phyloP scores from a whole-genome alignment of 257 asterid species.

The Nicotiana knightiana region DNA sequence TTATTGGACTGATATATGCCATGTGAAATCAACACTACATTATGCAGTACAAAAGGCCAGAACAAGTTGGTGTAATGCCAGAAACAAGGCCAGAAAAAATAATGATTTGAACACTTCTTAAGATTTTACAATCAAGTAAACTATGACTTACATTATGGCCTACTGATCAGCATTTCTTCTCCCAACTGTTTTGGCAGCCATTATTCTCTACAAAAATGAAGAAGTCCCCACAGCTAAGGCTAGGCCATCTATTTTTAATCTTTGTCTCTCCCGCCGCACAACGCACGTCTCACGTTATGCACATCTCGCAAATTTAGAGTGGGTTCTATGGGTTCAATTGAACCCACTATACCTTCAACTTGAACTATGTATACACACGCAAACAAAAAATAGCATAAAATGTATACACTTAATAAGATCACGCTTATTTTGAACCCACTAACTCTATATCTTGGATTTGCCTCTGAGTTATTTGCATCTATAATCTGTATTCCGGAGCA shows the following conservation, averaged over 20 bases:
- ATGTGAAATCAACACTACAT: not conserved
- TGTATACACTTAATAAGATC: not conserved
- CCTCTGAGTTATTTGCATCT: not conserved
- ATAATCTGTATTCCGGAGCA: not conserved
- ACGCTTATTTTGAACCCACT: not conserved
- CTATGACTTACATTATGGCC: slow-evolving; percentile 7
- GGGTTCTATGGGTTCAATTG: not conserved
- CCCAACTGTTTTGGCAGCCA: slow-evolving; percentile 32
- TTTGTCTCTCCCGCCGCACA: not conserved
- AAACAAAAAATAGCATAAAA: not conserved
- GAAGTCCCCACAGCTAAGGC: slow-evolving; percentile 30
- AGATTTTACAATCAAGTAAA: not conserved
- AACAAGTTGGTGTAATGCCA: not conserved
- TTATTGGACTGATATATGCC: not conserved
- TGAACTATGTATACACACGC: slow-evolving; percentile 8
- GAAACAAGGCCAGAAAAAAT: not conserved
- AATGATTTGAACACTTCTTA: slow-evolving; percentile 2
- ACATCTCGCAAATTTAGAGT: not conserved
- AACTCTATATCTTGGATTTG: not conserved
- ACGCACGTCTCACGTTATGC: not conserved
- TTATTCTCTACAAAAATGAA: slow-evolving; percentile 52
- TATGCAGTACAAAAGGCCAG: not conserved
- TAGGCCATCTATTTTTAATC: slow-evolving; percentile 3
- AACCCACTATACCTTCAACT: not conserved
- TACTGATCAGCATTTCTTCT: slow-evolving; percentile 11